Evolutionary conservation across 768 basidiomycete genomes (phyloP).

Genomic region (Auriscalpium orientale): DNA sequence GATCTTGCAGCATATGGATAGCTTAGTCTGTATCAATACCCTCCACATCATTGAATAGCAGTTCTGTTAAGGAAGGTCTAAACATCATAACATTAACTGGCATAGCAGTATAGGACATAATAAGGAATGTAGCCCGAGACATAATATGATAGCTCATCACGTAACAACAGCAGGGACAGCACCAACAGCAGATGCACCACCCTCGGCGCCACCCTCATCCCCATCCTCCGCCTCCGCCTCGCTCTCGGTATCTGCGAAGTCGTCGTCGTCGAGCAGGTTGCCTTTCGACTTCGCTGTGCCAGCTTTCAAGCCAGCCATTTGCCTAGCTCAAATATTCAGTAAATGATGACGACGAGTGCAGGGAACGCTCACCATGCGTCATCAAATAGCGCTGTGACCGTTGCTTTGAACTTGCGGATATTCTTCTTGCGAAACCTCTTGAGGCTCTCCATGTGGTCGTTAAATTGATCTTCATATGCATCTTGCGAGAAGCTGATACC

Average conservation of each 20-base stretch:
- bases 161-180: no score
- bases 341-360: neutral
- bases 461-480: neutral
- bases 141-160: no score
- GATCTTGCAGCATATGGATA: neutral
- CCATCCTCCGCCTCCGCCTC: no score
- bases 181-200: no score
- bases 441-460: neutral
- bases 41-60: no score
- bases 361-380: neutral
- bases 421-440: neutral
- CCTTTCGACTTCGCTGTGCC: neutral
- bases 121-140: neutral
- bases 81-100: neutral
- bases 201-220: no score
- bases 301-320: neutral
- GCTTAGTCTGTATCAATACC: neutral
- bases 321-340: neutral
- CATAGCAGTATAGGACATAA: neutral
- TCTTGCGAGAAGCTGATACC: neutral
- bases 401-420: neutral
- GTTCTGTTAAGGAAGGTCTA: no score
- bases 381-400: neutral
- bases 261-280: neutral
- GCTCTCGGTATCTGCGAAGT: neutral